Percentiles rank a stretch among this genome's conserved stretches.
Evolutionary conservation across 345 rosid genomes (phyloP).

Genomic region (Erucastrum elatum): DNA sequence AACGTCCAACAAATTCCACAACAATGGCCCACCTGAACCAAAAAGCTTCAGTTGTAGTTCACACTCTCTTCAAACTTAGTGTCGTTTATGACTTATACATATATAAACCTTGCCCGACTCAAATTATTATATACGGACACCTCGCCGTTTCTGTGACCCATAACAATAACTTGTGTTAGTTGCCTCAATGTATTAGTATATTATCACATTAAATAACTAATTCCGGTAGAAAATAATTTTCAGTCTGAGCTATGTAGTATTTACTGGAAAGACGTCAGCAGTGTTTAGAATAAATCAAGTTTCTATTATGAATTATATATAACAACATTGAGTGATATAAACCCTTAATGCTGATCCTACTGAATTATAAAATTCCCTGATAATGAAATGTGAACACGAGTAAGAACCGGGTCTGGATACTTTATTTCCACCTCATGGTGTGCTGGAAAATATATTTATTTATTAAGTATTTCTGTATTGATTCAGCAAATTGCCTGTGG

Average conservation of each 20-base stretch:
- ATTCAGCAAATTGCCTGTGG: conserved; percentile 13
- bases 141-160: conserved; percentile 8
- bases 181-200: too few relatives aligned
- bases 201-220: too few relatives aligned
- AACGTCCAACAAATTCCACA: conserved; percentile 59
- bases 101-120: neutral
- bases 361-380: neutral
- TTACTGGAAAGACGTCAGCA: too few relatives aligned
- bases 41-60: conserved; percentile 16
- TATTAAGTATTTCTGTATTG: neutral
- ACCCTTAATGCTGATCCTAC: neutral
- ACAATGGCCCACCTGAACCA: conserved; percentile 47
- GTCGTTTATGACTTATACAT: neutral
- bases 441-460: conserved; percentile 13
- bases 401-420: conserved; percentile 5
- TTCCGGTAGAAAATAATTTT: too few relatives aligned
- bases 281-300: neutral
- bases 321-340: neutral
- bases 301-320: neutral
- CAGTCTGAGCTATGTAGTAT: too few relatives aligned
- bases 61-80: conserved; percentile 18
- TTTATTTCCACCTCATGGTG: conserved; percentile 25
- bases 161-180: neutral
- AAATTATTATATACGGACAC: neutral
- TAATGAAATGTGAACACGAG: conserved; percentile 13